Evolutionary conservation across 148 eudicot species (phyloP).

Genomic region (Linanthus parryae): DNA sequence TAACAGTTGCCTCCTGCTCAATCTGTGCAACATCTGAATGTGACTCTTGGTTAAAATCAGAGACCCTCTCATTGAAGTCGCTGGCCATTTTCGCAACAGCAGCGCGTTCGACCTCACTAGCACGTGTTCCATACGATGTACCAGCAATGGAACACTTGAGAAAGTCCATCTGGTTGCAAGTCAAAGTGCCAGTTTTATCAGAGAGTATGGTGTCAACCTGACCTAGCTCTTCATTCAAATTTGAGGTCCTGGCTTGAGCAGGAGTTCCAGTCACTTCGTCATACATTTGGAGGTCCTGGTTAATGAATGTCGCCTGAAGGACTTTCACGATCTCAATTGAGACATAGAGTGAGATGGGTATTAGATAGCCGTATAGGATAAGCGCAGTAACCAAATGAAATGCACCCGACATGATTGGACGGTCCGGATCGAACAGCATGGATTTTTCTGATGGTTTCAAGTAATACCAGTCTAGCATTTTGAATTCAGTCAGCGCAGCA

Average conservation of each 20-base stretch:
- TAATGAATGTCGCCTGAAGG: conserved; percentile 86
- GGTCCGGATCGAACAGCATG: conserved; percentile 43
- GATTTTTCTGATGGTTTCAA: conserved; percentile 27
- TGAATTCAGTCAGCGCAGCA: conserved; percentile 34
- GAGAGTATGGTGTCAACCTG: conserved; percentile 96
- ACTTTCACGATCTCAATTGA: conserved; percentile 97
- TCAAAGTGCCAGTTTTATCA: conserved; percentile 96
- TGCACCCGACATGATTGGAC: conserved; percentile 56
- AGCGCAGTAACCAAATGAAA: conserved; percentile 88
- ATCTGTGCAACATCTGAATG: conserved; percentile 30
- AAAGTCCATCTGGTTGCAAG: conserved; percentile 97
- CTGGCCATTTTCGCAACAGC: conserved; percentile 85
- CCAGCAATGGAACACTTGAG: conserved; percentile 94
- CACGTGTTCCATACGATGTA: conserved; percentile 58
- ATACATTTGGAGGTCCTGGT: conserved; percentile 72
- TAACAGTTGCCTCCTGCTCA: conserved; percentile 46
- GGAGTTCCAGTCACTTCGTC: conserved; percentile 89
- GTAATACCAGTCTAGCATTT: conserved; percentile 63
- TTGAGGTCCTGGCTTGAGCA: conserved; percentile 91
- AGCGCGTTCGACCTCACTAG: conserved; percentile 94
- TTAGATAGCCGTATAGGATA: conserved; percentile 85
- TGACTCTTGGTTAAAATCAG: conserved; percentile 10
- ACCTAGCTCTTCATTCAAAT: conserved; percentile 91
- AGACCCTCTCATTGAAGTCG: conserved; percentile 46
- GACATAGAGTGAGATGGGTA: conserved; percentile 91